These are phyloP conservation scores for Acer saccharum DNA, from an alignment of 345 rosid genomes.

Conservation along the genomic window DNA sequence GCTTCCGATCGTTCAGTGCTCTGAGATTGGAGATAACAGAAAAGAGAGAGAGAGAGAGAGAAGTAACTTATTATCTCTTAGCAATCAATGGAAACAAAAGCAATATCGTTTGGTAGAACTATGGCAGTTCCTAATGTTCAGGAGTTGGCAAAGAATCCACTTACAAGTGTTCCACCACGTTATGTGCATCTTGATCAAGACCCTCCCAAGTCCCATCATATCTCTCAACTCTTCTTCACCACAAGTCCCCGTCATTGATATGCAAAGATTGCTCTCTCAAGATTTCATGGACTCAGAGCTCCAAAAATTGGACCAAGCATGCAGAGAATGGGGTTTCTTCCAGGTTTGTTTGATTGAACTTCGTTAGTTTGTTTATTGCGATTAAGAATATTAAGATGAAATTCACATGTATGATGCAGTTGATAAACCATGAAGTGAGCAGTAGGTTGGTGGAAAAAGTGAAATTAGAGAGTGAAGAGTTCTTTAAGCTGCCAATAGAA, in stretches of 20 bases:
- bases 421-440: conserved; percentile 18
- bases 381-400: background rate
- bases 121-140: conserved; percentile 3
- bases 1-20: too few species aligned
- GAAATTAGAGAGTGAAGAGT: conserved; percentile 8
- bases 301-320: conserved; percentile 19
- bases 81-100: too few species aligned
- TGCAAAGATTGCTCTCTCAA: background rate
- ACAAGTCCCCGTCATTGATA: conserved; percentile 20
- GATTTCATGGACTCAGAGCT: conserved; percentile 16
- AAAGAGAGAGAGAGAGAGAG: too few species aligned
- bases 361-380: too few species aligned
- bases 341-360: conserved; percentile 4
- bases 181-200: conserved; percentile 10
- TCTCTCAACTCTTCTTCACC: background rate
- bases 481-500: conserved; percentile 16
- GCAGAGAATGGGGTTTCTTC: conserved; percentile 29
- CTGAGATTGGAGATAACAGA: too few species aligned
- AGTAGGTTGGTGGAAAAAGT: background rate
- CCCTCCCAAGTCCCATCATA: background rate
- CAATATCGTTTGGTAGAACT: too few species aligned
- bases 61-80: too few species aligned
- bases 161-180: conserved; percentile 1
- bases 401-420: conserved; percentile 6
- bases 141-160: conserved; percentile 1